Conservation (phyloP, 1,284 basidiomycete species). For the Ustilago bromivora region DNA sequence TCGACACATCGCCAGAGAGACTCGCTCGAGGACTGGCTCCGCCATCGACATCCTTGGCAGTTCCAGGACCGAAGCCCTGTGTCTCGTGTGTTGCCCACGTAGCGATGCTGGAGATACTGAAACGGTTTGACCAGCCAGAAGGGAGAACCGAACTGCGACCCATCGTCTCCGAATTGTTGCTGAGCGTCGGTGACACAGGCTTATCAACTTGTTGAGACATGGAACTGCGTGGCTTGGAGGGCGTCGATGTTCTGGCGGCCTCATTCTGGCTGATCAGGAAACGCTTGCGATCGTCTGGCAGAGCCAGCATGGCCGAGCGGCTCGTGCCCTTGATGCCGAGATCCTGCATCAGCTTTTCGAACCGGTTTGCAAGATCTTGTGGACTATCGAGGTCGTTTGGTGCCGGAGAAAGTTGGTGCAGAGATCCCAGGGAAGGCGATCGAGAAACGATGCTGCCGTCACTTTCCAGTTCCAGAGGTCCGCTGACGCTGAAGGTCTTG, state of each 20-base stretch:
- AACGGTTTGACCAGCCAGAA: slow-evolving; percentile 76
- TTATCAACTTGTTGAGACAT: slow-evolving; percentile 48
- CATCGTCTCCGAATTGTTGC: slow-evolving; percentile 70
- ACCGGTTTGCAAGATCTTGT: slow-evolving; percentile 42
- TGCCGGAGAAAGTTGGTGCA: slow-evolving; percentile 31
- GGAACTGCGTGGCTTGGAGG: slow-evolving; percentile 24
- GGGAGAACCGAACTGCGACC: slow-evolving; percentile 46
- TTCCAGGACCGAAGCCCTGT: slow-evolving; percentile 19
- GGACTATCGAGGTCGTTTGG: slow-evolving; percentile 22
- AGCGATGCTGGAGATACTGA: slow-evolving; percentile 80
- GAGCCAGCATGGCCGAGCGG: slow-evolving; percentile 76
- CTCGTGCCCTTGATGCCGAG: slow-evolving; percentile 78
- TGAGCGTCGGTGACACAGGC: slow-evolving; percentile 77
- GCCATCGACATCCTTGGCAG: slow-evolving; percentile 29
- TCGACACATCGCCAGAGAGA: slow-evolving; percentile 31
- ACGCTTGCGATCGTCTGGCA: slow-evolving; percentile 78
- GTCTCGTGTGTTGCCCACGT: slow-evolving; percentile 66
- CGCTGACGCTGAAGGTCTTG: slow-evolving; percentile 56
- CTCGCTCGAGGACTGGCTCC: slow-evolving; percentile 27
- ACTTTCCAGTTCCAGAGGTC: slow-evolving; percentile 55
- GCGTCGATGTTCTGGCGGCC: slow-evolving; percentile 43
- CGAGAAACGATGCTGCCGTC: slow-evolving; percentile 33
- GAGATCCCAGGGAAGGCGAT: slow-evolving; percentile 37
- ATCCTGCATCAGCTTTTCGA: slow-evolving; percentile 58
- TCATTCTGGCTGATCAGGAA: slow-evolving; percentile 74